Percentiles rank a stretch among this genome's conserved stretches.
These are phyloP conservation scores for Sugiyamaella valdiviana DNA, from an alignment of 805 yeast genomes.

Conservation along the genomic window DNA sequence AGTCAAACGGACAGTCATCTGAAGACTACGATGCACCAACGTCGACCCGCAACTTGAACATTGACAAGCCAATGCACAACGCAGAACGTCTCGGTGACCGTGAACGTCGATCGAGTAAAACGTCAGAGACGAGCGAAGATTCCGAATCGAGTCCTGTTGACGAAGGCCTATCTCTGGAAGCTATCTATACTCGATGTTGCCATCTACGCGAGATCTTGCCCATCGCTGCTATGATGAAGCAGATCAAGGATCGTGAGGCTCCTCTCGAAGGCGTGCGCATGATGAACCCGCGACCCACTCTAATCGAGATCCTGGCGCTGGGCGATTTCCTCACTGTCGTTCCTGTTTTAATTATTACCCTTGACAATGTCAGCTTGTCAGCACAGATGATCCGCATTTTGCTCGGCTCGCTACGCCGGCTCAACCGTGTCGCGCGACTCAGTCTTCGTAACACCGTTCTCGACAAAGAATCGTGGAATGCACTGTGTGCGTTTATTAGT, in stretches of 20 bases:
- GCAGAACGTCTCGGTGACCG: constrained; percentile 3
- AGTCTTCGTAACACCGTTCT: constrained; percentile 75
- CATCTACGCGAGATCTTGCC: constrained; percentile 89
- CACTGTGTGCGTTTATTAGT: constrained; percentile 43
- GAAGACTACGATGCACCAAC: constrained; percentile 16
- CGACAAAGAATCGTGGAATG: constrained; percentile 68
- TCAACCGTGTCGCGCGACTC: constrained; percentile 61
- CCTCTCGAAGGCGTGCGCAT: constrained; percentile 69
- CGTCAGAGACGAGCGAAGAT: constrained; percentile 5
- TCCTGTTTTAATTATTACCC: constrained; percentile 65
- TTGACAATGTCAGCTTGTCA: constrained; percentile 74
- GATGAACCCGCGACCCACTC: constrained; percentile 81
- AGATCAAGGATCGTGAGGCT: constrained; percentile 66
- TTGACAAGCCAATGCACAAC: constrained; percentile 19
- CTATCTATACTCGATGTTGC: constrained; percentile 85
- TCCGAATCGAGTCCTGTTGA: constrained; percentile 28
- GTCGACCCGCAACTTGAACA: constrained; percentile 6
- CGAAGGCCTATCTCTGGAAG: constrained; percentile 46
- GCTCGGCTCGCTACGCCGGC: constrained; percentile 62
- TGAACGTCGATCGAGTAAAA: background rate
- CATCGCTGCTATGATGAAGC: constrained; percentile 81
- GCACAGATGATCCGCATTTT: constrained; percentile 70
- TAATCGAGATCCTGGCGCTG: constrained; percentile 81
- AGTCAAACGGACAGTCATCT: constrained; percentile 5
- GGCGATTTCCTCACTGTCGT: constrained; percentile 84